Conservation (phyloP, 2,329 filamentous ascomycete genomes). For the Trichoderma sp. region DNA sequence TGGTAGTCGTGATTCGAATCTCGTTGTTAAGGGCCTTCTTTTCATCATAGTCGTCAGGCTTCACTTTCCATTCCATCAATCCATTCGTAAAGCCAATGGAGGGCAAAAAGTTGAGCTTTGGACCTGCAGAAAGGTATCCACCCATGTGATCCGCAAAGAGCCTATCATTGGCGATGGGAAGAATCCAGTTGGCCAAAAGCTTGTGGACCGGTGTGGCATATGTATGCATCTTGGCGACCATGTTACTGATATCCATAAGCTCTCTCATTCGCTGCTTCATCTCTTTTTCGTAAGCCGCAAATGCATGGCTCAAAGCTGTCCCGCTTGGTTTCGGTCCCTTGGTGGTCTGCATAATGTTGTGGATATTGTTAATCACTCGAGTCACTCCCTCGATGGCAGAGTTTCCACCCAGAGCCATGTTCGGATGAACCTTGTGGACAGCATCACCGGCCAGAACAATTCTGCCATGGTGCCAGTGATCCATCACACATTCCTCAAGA, state of each 20-base stretch:
- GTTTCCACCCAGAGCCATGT: slow-evolving; percentile 35
- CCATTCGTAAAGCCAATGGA: background rate
- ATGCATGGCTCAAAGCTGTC: background rate
- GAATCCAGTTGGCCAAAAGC: background rate
- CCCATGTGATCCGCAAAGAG: background rate
- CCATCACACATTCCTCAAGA: slow-evolving; percentile 36
- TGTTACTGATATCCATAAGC: background rate
- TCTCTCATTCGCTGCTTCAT: background rate
- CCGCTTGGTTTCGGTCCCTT: background rate
- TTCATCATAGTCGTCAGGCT: background rate
- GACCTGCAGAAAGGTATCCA: background rate
- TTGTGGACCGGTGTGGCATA: background rate
- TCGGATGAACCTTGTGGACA: slow-evolving; percentile 35
- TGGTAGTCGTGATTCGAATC: background rate
- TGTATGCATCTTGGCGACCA: slow-evolving; percentile 6
- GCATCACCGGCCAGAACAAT: slow-evolving; percentile 39
- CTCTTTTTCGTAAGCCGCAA: background rate
- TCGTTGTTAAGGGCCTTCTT: background rate
- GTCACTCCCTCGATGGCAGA: slow-evolving; percentile 32
- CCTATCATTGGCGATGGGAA: background rate
- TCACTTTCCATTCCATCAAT: background rate
- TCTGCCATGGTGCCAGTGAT: slow-evolving; percentile 34
- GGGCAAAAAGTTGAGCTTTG: background rate
- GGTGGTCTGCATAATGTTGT: slow-evolving; percentile 4
- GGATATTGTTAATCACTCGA: slow-evolving; percentile 28